These are phyloP conservation scores for Opeltia flavorubescens DNA, from an alignment of 495 filamentous ascomycete genomes.

Conservation along the genomic window DNA sequence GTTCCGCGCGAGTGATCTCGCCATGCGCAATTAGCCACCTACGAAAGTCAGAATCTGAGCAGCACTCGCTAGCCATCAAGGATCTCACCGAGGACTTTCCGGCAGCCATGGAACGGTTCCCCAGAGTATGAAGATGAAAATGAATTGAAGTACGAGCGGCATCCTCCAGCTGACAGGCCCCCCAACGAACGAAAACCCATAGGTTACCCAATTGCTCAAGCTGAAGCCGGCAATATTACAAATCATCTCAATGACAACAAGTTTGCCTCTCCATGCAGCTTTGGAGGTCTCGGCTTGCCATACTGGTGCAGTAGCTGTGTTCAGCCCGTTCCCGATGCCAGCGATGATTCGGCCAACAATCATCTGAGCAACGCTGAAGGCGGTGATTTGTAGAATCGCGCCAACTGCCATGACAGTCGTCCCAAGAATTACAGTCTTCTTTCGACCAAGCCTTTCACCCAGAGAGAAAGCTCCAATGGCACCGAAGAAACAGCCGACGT, in stretches of 20 bases:
- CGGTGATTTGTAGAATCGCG: constrained; percentile 47
- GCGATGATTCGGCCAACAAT: constrained; percentile 48
- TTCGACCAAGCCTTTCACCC: constrained; percentile 43
- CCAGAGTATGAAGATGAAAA: constrained; percentile 41
- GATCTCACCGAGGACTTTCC: constrained; percentile 37
- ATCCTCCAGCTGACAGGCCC: constrained; percentile 39
- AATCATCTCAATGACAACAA: constrained; percentile 47
- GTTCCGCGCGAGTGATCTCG: constrained; percentile 28
- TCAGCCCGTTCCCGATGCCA: constrained; percentile 51
- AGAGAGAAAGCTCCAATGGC: constrained; percentile 43
- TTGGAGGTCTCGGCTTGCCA: constrained; percentile 53
- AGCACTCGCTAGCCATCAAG: background rate
- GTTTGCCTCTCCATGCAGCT: constrained; percentile 41
- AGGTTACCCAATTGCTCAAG: constrained; percentile 42
- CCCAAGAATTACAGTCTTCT: constrained; percentile 40
- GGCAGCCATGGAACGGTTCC: constrained; percentile 39
- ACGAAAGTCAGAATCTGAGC: background rate
- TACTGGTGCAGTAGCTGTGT: constrained; percentile 47
- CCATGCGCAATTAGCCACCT: constrained; percentile 36
- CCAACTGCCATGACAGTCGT: constrained; percentile 46
- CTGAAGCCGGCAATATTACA: constrained; percentile 46
- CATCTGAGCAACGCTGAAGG: constrained; percentile 48
- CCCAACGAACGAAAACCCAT: constrained; percentile 34
- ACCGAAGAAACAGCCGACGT: constrained; percentile 43
- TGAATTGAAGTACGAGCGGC: constrained; percentile 42